These are phyloP conservation scores for Taiwanofungus camphoratus DNA, from an alignment of 1,284 basidiomycete genomes.

Conservation along the genomic window DNA sequence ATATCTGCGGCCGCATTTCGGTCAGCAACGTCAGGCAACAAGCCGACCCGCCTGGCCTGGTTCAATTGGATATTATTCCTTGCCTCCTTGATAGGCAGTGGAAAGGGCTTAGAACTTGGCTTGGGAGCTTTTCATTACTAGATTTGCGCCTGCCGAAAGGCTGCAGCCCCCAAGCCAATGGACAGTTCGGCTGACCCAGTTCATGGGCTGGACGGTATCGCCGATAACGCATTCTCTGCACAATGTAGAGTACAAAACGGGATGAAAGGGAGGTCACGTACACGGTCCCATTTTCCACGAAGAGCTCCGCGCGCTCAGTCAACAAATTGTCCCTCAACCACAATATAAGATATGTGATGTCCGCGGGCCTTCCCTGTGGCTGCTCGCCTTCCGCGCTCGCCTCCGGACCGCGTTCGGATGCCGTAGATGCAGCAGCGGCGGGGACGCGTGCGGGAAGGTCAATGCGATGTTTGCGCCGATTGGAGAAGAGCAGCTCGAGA, in stretches of 20 bases:
- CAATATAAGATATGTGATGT: slow-evolving; percentile 74
- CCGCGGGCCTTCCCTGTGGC: slow-evolving; percentile 32
- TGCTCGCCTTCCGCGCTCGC: background rate
- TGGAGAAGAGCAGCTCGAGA: slow-evolving; percentile 76
- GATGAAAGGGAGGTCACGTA: slow-evolving; percentile 42
- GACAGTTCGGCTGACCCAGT: no score
- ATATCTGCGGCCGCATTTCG: no score
- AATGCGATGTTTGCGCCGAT: slow-evolving; percentile 58
- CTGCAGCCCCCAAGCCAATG: no score
- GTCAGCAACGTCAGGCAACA: no score
- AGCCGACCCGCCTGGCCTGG: no score
- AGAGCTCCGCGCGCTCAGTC: slow-evolving; percentile 84
- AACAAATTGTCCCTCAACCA: slow-evolving; percentile 78
- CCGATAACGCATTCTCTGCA: no score
- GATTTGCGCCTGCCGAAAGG: no score
- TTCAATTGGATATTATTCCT: no score
- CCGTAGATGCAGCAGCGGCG: no score
- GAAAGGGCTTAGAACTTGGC: no score
- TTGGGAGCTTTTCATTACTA: background rate
- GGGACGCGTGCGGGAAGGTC: slow-evolving; percentile 48
- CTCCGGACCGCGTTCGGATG: background rate
- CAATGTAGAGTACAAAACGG: background rate
- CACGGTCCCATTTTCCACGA: slow-evolving; percentile 87
- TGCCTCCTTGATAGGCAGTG: no score
- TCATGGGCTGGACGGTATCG: no score